phyloP scores from a whole-genome alignment of 169 alveolate species.

The Theileria parva region DNA sequence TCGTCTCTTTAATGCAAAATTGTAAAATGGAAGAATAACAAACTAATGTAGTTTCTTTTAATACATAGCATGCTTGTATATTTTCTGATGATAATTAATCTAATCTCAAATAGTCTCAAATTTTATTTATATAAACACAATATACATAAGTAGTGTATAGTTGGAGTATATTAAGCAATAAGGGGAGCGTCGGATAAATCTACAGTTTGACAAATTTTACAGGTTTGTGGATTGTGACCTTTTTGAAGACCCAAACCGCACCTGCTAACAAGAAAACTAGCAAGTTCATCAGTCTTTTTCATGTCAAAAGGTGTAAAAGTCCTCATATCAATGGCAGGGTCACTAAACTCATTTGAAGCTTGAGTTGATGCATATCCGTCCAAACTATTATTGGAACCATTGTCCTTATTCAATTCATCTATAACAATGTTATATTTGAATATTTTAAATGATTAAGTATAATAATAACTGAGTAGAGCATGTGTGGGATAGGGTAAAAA shows the following conservation, averaged over 20 bases:
- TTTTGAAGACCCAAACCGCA: constrained; percentile 56
- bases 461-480: not conserved
- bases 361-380: constrained; percentile 10
- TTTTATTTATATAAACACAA: not conserved
- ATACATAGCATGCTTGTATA: not conserved
- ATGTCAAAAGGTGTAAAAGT: constrained; percentile 63
- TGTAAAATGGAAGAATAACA: constrained; percentile 26
- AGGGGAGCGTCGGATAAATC: constrained; percentile 71
- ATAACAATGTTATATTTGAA: not conserved
- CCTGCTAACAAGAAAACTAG: constrained; percentile 48
- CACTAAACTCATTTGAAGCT: not conserved
- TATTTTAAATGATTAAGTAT: too few species aligned
- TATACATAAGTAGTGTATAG: not conserved
- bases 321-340: constrained; percentile 38
- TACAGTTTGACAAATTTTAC: constrained; percentile 57
- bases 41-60: not conserved
- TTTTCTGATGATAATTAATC: too few species aligned
- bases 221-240: constrained; percentile 44
- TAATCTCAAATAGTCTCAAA: not conserved
- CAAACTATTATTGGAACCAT: not conserved
- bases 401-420: not conserved
- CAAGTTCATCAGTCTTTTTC: constrained; percentile 62
- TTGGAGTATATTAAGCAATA: constrained; percentile 34
- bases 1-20: constrained; percentile 34
- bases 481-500: not conserved